Evolutionary conservation across 2,329 filamentous ascomycete species (phyloP).

Genomic region (Plectosphaerella sp.): DNA sequence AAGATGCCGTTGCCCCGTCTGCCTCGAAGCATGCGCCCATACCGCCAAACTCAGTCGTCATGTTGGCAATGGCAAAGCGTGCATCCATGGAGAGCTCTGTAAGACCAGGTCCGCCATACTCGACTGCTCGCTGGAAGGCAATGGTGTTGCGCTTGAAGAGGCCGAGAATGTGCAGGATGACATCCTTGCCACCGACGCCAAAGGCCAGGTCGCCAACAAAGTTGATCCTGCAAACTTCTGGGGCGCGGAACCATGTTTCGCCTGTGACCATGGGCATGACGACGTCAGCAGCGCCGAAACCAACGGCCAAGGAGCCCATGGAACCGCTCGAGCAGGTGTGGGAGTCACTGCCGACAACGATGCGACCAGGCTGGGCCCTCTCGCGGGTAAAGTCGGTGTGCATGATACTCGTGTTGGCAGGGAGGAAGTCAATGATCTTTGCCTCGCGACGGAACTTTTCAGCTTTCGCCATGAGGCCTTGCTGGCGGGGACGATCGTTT

Average conservation of each 20-base stretch:
- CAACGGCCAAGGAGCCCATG: conserved; percentile 35
- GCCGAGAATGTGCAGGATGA: conserved; percentile 37
- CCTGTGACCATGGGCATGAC: conserved; percentile 38
- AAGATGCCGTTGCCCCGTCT: conserved; percentile 27
- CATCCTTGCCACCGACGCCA: conserved; percentile 39
- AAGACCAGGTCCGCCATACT: conserved; percentile 36
- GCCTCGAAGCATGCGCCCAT: conserved; percentile 33
- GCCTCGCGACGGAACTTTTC: background rate
- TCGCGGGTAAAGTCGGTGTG: conserved; percentile 41
- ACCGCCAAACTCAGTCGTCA: conserved; percentile 38
- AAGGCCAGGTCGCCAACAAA: conserved; percentile 27
- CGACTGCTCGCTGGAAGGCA: conserved; percentile 37
- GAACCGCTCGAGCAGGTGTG: conserved; percentile 41
- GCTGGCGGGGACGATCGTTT: background rate
- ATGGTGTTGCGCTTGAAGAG: conserved; percentile 40
- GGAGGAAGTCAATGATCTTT: background rate
- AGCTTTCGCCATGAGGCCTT: conserved; percentile 1
- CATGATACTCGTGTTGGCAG: background rate
- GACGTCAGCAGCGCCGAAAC: conserved; percentile 39
- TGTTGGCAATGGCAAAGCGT: conserved; percentile 41
- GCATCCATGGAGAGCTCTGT: conserved; percentile 34
- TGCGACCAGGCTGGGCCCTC: conserved; percentile 36
- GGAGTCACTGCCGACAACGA: conserved; percentile 38
- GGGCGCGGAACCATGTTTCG: conserved; percentile 41
- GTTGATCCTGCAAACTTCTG: conserved; percentile 33